phyloP scores from a whole-genome alignment of 768 basidiomycete species.

The Porphyrellus cyaneotinctus region DNA sequence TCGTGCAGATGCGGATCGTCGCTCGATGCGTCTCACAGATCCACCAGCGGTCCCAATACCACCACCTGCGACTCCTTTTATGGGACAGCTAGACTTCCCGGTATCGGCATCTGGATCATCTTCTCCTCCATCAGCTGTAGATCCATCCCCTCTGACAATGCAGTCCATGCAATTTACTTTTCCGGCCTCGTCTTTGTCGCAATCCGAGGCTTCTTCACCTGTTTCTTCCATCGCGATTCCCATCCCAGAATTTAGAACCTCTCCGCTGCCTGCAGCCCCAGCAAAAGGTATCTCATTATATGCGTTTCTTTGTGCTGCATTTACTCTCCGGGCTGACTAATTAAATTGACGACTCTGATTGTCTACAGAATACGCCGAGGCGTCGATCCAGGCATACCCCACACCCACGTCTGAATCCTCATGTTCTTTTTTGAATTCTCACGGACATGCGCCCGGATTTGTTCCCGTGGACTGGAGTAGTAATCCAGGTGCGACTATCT shows the following conservation, averaged over 20 bases:
- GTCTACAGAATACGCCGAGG: constrained; percentile 11
- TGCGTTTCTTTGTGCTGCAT: background rate
- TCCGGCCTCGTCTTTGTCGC: background rate
- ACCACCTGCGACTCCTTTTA: background rate
- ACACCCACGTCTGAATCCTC: background rate
- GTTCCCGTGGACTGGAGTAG: constrained; percentile 9
- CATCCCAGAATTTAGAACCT: background rate
- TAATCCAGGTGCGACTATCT: background rate
- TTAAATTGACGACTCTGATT: background rate
- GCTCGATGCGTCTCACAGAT: background rate
- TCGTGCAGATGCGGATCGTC: background rate
- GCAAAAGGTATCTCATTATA: constrained; percentile 3
- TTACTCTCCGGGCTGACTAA: too few relatives aligned
- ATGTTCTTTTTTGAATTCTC: background rate
- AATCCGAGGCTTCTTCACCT: background rate
- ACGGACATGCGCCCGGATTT: background rate
- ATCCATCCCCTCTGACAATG: background rate
- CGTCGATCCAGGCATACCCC: constrained; percentile 12
- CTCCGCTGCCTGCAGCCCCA: background rate
- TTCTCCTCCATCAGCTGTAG: background rate
- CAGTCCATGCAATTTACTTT: background rate
- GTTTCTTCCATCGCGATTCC: background rate
- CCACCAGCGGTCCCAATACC: background rate
- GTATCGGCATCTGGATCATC: background rate
- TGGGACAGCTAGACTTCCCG: too few relatives aligned